phyloP scores from a whole-genome alignment of 345 rosid species.

The Dipteronia dyeriana region DNA sequence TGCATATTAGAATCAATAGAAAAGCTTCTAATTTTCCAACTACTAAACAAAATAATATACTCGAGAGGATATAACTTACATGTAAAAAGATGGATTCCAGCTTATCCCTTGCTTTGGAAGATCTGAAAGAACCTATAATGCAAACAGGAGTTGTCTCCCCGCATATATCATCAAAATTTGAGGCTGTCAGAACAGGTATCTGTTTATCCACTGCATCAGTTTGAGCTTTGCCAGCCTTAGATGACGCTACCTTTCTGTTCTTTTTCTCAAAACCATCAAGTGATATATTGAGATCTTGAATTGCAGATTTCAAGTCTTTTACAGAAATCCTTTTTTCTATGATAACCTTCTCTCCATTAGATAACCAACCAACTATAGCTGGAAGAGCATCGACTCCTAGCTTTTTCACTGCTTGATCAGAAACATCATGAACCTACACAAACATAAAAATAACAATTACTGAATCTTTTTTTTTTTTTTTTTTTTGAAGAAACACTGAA shows the following conservation, averaged over 20 bases:
- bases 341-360: slow-evolving; percentile 76
- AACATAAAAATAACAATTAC: slow-evolving; percentile 12
- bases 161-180: slow-evolving; percentile 64
- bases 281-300: slow-evolving; percentile 59
- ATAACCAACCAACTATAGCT: slow-evolving; percentile 83
- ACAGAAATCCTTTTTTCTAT: slow-evolving; percentile 70
- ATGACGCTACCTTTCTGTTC: slow-evolving; percentile 65
- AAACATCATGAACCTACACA: slow-evolving; percentile 64
- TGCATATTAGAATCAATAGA: neutral
- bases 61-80: slow-evolving; percentile 41
- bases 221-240: slow-evolving; percentile 41
- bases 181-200: slow-evolving; percentile 49
- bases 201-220: slow-evolving; percentile 35
- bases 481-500: neutral
- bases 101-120: slow-evolving; percentile 57
- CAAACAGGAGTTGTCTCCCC: slow-evolving; percentile 77
- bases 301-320: slow-evolving; percentile 69
- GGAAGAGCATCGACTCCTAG: slow-evolving; percentile 78
- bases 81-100: slow-evolving; percentile 53
- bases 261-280: slow-evolving; percentile 72
- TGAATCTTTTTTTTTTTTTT: neutral
- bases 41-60: neutral
- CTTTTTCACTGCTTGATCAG: slow-evolving; percentile 50
- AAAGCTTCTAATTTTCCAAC: neutral
- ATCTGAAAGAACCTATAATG: slow-evolving; percentile 76